Conservation (phyloP, 2,329 filamentous ascomycete species). For the Diplodia corticola region DNA sequence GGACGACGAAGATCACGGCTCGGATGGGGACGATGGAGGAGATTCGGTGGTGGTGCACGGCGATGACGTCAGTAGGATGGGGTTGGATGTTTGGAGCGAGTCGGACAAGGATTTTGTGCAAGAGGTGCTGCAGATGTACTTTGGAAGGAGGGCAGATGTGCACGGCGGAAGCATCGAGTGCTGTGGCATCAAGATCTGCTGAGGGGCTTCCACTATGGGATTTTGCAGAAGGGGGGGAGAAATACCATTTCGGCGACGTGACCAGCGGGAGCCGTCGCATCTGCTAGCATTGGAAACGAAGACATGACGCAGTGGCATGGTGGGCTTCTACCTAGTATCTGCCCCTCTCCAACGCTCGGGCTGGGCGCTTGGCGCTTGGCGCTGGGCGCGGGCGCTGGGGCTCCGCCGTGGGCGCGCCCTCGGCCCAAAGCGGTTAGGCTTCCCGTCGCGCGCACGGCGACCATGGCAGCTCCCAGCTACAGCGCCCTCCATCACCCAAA, state of each 20-base stretch:
- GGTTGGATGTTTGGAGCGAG: slow-evolving; percentile 75
- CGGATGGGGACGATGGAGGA: slow-evolving; percentile 35
- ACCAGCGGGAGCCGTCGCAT: neutral
- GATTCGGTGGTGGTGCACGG: slow-evolving; percentile 57
- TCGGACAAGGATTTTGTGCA: slow-evolving; percentile 68
- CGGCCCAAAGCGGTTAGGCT: slow-evolving; percentile 5
- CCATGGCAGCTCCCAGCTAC: slow-evolving; percentile 10
- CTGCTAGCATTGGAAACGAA: neutral
- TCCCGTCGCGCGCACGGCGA: neutral
- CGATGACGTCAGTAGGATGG: slow-evolving; percentile 69
- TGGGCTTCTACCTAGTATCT: neutral
- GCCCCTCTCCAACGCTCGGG: neutral
- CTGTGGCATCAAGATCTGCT: slow-evolving; percentile 73
- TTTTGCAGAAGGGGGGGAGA: neutral
- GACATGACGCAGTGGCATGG: neutral
- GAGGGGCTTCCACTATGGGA: neutral
- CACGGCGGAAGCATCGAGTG: slow-evolving; percentile 71
- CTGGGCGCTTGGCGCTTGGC: too few species aligned
- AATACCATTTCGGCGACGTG: neutral
- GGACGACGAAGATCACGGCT: slow-evolving; percentile 45
- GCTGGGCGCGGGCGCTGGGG: neutral
- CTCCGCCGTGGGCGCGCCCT: neutral
- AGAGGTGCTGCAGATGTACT: slow-evolving; percentile 65
- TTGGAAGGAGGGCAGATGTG: slow-evolving; percentile 62
- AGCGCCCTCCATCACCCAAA: neutral